These are phyloP conservation scores for Penicillium longicatenatum DNA, from an alignment of 495 filamentous ascomycete genomes.

Conservation along the genomic window DNA sequence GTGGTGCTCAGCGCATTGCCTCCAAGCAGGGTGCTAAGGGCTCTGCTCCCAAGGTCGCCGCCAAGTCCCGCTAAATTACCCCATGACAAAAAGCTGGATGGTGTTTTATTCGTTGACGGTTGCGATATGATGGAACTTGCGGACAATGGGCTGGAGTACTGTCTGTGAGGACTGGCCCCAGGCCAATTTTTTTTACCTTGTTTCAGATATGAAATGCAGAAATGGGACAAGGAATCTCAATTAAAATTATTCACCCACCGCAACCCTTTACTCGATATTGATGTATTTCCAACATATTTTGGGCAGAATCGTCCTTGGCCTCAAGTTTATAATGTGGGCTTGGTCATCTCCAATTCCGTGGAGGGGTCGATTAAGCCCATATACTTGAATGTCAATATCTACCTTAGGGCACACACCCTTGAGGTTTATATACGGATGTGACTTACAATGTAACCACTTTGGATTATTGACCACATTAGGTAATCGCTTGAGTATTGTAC, in stretches of 20 bases:
- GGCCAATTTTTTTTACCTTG: slow-evolving; percentile 29
- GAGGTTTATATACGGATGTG: not conserved
- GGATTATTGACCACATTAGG: not conserved
- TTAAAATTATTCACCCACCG: slow-evolving; percentile 22
- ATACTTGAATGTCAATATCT: not conserved
- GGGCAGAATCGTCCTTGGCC: not conserved
- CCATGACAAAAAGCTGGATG: slow-evolving; percentile 30
- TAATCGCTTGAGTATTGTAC: not conserved
- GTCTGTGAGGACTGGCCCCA: slow-evolving; percentile 29
- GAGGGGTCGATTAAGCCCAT: not conserved
- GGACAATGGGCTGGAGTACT: slow-evolving; percentile 25
- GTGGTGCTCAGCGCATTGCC: slow-evolving; percentile 73
- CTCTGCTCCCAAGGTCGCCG: slow-evolving; percentile 78
- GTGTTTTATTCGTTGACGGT: slow-evolving; percentile 27
- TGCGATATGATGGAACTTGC: slow-evolving; percentile 38
- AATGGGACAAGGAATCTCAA: slow-evolving; percentile 32
- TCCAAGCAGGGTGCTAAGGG: slow-evolving; percentile 98
- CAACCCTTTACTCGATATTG: not conserved
- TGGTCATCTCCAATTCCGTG: not conserved
- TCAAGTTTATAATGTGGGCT: not conserved
- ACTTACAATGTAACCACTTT: not conserved
- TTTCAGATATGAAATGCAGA: slow-evolving; percentile 32
- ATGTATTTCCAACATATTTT: not conserved
- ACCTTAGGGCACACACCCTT: not conserved
- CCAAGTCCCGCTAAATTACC: slow-evolving; percentile 79